Evolutionary conservation across 1,139 yeast genomes (phyloP), one percentile per base, ranked within the genome.

Genomic region (Keqinozyma sinolaborantium): DNA sequence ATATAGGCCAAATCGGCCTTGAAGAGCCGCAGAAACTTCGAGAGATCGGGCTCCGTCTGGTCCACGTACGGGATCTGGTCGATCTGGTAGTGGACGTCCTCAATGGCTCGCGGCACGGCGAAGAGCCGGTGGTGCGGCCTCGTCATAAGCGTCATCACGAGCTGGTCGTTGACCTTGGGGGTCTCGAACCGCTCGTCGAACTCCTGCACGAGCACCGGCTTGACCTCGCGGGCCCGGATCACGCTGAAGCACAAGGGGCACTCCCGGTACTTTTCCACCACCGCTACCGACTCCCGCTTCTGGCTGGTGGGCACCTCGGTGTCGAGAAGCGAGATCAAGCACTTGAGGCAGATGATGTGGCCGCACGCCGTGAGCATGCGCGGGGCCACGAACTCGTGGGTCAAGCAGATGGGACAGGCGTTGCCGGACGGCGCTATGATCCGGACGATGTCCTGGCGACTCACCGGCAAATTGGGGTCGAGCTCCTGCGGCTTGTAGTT

Each of bases 341-440:
- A 94, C 18, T 88, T 79, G 34, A 79, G 70, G 52, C 99, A 94
- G 49, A 92, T 74, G 10, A 88, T 73, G 52, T 94, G 99, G 3
- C 99, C 98, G 61, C 99, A 94, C 12, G 80, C 73, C 8, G 70
- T 63, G 20, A 88, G 78, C 97, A 94, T 94, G 34, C 97, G 66
- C 2, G 98, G 97, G 0, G 97, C 97, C 24, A 84, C 73, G 7
- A 92, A 84, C 14, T 79, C 82, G 33, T 85, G 95, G 20, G 83
- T 73, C 12, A 92, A 65, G 53, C 99, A 94, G 23, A 94, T 92
- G 1, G 98, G 97, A 53, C 99, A 94, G 32, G 80, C 77, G 34
- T 81, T 76, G 10, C 88, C 85, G 41, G 70, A 75, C 9, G 94
- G 84, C 1, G 78, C 82, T 14, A 87, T 56, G 3, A 92, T 86